A percentile compares a stretch with the other conserved stretches of the same genome.
Conservation (phyloP, 2,329 filamentous ascomycete species). For the Ophiosphaerella narmari region DNA sequence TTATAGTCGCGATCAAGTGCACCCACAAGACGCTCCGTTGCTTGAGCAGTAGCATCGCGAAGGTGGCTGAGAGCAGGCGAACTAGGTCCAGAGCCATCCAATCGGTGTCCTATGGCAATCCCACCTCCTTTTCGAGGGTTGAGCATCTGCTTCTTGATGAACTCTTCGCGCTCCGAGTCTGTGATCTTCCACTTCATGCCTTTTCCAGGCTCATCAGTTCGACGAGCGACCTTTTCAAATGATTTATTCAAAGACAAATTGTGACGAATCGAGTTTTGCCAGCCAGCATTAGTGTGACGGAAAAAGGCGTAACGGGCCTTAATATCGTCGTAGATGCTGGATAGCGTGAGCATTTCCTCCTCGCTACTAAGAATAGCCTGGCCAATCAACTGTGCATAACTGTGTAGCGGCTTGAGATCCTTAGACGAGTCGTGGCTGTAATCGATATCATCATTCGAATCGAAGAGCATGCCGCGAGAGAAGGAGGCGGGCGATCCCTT, state of each 20-base stretch:
- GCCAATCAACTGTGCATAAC: slow-evolving; percentile 95
- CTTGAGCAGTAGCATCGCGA: slow-evolving; percentile 53
- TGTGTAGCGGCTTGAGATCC: slow-evolving; percentile 93
- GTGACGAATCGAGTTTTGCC: slow-evolving; percentile 99
- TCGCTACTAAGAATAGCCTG: slow-evolving; percentile 88
- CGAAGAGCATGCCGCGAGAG: slow-evolving; percentile 57
- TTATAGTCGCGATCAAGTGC: slow-evolving; percentile 33
- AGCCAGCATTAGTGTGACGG: slow-evolving; percentile 80
- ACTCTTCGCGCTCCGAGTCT: slow-evolving; percentile 81
- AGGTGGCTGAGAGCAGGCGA: slow-evolving; percentile 57
- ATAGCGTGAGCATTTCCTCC: slow-evolving; percentile 87
- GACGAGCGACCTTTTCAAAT: slow-evolving; percentile 89
- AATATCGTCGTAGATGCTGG: slow-evolving; percentile 93
- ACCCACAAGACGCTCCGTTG: slow-evolving; percentile 54
- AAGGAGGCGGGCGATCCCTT: slow-evolving; percentile 55
- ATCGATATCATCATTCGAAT: slow-evolving; percentile 66
- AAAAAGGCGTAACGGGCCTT: slow-evolving; percentile 93
- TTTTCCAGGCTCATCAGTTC: slow-evolving; percentile 94
- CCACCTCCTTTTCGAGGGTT: slow-evolving; percentile 48
- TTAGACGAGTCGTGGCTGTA: slow-evolving; percentile 81
- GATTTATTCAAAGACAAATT: slow-evolving; percentile 94
- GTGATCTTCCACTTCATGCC: slow-evolving; percentile 99
- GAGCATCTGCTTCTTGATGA: slow-evolving; percentile 71
- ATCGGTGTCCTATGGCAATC: slow-evolving; percentile 29
- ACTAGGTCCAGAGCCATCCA: slow-evolving; percentile 71